These are phyloP conservation scores for Fusarium napiforme DNA, from an alignment of 2,329 filamentous ascomycete species.

Conservation along the genomic window DNA sequence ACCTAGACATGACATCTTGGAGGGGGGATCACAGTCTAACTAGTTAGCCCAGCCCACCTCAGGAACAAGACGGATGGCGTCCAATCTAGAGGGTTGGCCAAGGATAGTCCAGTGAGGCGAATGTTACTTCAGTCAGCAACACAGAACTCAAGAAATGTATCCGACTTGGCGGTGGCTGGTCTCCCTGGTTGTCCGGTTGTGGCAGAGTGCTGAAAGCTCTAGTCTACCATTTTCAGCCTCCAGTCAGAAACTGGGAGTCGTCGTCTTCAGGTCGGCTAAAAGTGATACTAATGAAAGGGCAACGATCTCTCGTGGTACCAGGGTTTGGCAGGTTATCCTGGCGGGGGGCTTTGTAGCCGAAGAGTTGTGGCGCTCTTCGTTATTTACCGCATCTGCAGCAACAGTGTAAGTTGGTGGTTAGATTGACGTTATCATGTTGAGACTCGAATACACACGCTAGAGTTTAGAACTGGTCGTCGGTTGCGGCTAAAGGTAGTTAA, in stretches of 20 bases:
- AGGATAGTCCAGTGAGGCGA: not conserved
- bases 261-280: conserved; percentile 27
- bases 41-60: not conserved
- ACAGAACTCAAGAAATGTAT: conserved; percentile 6
- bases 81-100: not conserved
- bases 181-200: conserved; percentile 12
- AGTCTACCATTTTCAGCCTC: not conserved
- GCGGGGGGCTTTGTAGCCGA: conserved; percentile 19
- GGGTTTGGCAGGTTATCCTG: not conserved
- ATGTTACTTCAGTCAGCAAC: conserved; percentile 16
- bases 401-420: conserved; percentile 2
- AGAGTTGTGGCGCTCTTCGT: conserved; percentile 34
- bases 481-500: not conserved
- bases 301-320: conserved; percentile 12
- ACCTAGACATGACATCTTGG: not conserved
- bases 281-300: conserved; percentile 8
- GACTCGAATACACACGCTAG: conserved; percentile 9
- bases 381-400: conserved; percentile 9
- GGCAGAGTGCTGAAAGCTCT: not conserved
- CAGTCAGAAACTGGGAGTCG: not conserved
- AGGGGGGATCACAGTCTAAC: not conserved
- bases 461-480: conserved; percentile 7
- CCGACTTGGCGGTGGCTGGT: conserved; percentile 29
- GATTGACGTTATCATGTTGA: conserved; percentile 5
- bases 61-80: conserved; percentile 11